These are phyloP conservation scores for Cinnamomum chago DNA, from an alignment of 164 flowering plant genomes.

Conservation along the genomic window DNA sequence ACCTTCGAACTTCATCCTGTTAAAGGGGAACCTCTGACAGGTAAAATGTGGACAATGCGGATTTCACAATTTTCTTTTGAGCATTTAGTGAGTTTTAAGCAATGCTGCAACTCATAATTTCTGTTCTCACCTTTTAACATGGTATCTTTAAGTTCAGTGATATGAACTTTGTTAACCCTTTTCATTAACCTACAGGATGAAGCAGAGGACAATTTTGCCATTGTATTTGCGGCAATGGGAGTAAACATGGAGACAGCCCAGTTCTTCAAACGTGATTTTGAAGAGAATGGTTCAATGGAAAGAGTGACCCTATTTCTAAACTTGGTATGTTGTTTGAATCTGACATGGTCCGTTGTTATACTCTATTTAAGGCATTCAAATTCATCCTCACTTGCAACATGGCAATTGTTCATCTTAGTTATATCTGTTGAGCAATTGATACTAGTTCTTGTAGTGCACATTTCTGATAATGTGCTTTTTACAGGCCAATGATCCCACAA, in stretches of 20 bases:
- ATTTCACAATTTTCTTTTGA: too few relatives aligned
- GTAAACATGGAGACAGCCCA: slow-evolving; percentile 99
- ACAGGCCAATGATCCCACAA: slow-evolving; percentile 98
- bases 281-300: slow-evolving; percentile 99
- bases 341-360: background rate
- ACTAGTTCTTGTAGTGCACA: background rate
- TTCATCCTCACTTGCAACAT: too few relatives aligned
- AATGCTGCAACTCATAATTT: background rate
- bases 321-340: slow-evolving; percentile 43
- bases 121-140: background rate
- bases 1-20: background rate
- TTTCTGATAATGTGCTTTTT: slow-evolving; percentile 10
- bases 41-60: too few relatives aligned
- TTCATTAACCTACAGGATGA: slow-evolving; percentile 42
- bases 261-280: slow-evolving; percentile 98
- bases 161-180: background rate
- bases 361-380: too few relatives aligned
- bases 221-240: slow-evolving; percentile 99
- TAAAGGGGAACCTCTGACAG: background rate
- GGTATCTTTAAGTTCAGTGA: background rate
- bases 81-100: background rate
- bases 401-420: too few relatives aligned
- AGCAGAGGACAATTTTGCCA: slow-evolving; percentile 96
- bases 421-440: background rate
- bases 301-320: slow-evolving; percentile 94